Evolutionary conservation across 805 yeast species (phyloP), one percentile per base, ranked within the genome.

Genomic region (Candida takata): DNA sequence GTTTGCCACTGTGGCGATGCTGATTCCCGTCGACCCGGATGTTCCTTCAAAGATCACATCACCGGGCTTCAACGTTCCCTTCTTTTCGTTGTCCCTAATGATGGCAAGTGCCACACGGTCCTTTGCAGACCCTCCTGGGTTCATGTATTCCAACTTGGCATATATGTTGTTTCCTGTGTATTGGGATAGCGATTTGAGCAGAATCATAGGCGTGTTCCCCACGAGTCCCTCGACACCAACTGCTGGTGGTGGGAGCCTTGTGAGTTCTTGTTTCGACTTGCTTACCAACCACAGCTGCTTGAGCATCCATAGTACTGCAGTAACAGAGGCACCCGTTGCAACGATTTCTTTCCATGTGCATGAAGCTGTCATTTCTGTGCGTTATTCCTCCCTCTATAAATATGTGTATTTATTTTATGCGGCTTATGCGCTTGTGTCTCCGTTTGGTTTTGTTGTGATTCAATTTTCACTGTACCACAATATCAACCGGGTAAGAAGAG

Each of bases 111-210:
- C 97, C 14, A 92, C 95, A 29, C 98, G 65, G 55, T 90, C 98
- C 48, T 90, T 90, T 5, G 97, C 95, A 34, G 95, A 82, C 0
- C 97, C 97, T 1, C 90, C 98, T 0, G 97, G 97, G 51, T 90
- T 92, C 43, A 69, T 58, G 36, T 85, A 62, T 57, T 90, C 98
- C 42, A 88, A 55, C 52, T 90, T 90, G 25, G 95, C 97, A 55
- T 77, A 84, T 4, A 90, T 74, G 28, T 82, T 79, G 52, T 90
- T 80, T 0, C 94, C 94, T 0, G 95, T 85, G 10, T 69, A 58
- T 11, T 65, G 58, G 1, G 92, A 78, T 10, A 90, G 65, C 1
- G 94, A 80, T 44, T 73, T 70, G 31, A 90, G 70, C 43, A 73
- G 72, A 13, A 90, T 77, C 57, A 90, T 52, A 1, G 95, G 96